Evolutionary conservation across 495 filamentous ascomycete species (phyloP), one percentile per base, ranked within the genome.

Genomic region (Penicillium paradoxum): DNA sequence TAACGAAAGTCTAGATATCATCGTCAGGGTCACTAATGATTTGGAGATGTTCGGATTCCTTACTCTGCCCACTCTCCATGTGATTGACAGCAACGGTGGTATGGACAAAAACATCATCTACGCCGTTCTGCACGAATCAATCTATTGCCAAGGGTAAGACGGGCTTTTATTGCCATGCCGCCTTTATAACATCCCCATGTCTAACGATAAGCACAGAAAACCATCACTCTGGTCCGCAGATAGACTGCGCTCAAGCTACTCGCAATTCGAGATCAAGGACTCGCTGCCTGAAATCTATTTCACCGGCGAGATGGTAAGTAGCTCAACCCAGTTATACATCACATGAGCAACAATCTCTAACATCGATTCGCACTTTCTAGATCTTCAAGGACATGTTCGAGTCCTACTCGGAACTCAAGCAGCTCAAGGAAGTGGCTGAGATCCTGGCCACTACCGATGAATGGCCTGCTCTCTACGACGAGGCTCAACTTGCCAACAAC

Each of bases 101-200:
- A 89, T 89, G 60, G 90, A 97, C 57, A 79, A 79, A 13, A 79
- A 82, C 49, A 78, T 91, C 33, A 81, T 97, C 51, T 97, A 97
- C 63, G 85, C 90, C 18, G 70, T 96, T 25, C 70, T 95, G 1
- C 92, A 97, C 53, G 93, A 97, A 66, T 73, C 87, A 4, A 81
- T 87, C 51, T 97, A 97, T 72, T 90, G 86, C 63, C 80, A 80
- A 62, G 73, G 73, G 78, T 77, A 62, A 63, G 15, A 45, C 41
- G 4, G 2, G 37, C 19, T 8, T 13, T 9, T 32, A 25, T 17
- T 9, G 3, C 39, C 19, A 24, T n/a, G n/a, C 6, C 1, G 17
- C 10, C 1, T 5, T 9, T 7, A 11, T 14, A 13, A n/a, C 18
- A 37, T 34, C 24, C 14, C 1, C n/a, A 14, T 8, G 36, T 45